Percentiles rank a stretch among this genome's conserved stretches.
Evolutionary conservation across 495 filamentous ascomycete species (phyloP).

Genomic region (Neurospora sp.): DNA sequence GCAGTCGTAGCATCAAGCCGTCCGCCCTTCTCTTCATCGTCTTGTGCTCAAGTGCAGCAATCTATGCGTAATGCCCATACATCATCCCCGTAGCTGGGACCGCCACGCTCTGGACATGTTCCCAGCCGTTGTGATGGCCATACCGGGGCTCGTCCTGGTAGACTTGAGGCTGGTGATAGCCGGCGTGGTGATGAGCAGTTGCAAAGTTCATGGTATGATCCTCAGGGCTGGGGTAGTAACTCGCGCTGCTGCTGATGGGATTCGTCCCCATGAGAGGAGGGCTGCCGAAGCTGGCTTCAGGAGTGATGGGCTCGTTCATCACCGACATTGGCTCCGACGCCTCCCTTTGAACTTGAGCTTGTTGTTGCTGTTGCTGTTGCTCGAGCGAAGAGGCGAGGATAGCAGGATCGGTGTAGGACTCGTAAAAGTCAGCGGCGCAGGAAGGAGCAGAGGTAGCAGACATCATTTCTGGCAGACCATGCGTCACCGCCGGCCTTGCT

Average conservation of each 20-base stretch:
- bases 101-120: not conserved
- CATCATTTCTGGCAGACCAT: not conserved
- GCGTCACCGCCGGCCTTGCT: not conserved
- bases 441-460: not conserved
- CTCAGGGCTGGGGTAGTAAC: not conserved
- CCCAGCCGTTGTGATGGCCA: not conserved
- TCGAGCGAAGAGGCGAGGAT: not conserved
- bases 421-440: not conserved
- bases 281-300: constrained; percentile 2
- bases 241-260: not conserved
- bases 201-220: not conserved
- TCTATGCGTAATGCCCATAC: not conserved
- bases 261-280: constrained; percentile 1
- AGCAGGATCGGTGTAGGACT: not conserved
- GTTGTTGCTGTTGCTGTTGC: not conserved
- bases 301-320: constrained; percentile 12
- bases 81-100: not conserved
- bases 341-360: not conserved
- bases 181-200: not conserved
- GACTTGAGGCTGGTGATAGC: not conserved
- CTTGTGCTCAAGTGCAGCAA: not conserved
- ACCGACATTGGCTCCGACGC: not conserved
- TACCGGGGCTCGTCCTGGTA: not conserved
- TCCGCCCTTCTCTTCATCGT: not conserved
- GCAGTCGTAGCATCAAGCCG: not conserved